Evolutionary conservation across 306 rosid genomes (phyloP).

Genomic region (Prunus mongolica): DNA sequence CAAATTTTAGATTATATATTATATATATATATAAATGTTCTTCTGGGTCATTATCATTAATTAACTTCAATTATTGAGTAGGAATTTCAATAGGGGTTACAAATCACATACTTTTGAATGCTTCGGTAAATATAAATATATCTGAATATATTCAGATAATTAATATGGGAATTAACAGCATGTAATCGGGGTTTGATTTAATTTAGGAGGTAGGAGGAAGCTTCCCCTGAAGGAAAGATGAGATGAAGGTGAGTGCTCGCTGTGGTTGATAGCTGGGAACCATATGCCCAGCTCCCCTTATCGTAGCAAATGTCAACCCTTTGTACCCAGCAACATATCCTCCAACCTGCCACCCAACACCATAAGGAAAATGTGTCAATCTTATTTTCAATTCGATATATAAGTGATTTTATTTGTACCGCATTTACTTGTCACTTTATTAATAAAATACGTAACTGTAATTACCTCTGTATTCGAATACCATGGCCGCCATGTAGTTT

Average conservation of each 20-base stretch:
- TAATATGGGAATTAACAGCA: neutral
- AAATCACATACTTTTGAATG: neutral
- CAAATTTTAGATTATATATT: neutral
- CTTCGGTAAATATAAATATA: neutral
- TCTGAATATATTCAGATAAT: neutral
- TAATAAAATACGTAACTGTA: neutral
- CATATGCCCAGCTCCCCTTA: slow-evolving; percentile 64
- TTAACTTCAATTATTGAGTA: neutral
- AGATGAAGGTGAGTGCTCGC: slow-evolving; percentile 46
- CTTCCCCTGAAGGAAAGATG: slow-evolving; percentile 40
- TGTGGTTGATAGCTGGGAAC: slow-evolving; percentile 61
- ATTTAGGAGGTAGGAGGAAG: slow-evolving; percentile 33
- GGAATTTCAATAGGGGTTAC: neutral
- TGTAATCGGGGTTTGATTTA: neutral
- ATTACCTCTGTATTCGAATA: slow-evolving; percentile 37
- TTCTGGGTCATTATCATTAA: neutral
- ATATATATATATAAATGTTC: neutral
- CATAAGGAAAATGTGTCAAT: neutral
- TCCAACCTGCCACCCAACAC: slow-evolving; percentile 44
- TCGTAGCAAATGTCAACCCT: slow-evolving; percentile 43
- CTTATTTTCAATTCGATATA: neutral
- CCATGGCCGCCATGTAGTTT: slow-evolving; percentile 51
- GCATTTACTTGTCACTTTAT: neutral
- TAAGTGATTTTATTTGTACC: neutral
- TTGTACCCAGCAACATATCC: slow-evolving; percentile 54